Conservation (phyloP, 106 monocot species). For the Gastrodia elata region DNA sequence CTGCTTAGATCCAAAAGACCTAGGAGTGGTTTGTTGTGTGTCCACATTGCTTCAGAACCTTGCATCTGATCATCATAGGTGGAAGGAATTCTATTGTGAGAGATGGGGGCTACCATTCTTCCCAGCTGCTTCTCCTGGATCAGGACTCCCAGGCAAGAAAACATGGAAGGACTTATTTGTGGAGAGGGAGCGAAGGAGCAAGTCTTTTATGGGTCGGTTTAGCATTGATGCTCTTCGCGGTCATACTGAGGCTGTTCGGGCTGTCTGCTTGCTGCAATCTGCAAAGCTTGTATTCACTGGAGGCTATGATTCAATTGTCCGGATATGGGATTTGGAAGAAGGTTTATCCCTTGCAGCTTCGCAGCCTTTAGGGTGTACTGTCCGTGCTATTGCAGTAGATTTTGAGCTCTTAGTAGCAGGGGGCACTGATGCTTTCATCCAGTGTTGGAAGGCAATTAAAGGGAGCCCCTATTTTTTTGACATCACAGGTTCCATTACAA, state of each 20-base stretch:
- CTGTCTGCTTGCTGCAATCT: conserved; percentile 41
- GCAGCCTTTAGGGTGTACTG: conserved; percentile 58
- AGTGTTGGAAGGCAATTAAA: conserved; percentile 57
- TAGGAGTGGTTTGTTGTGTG: conserved; percentile 71
- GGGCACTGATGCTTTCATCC: conserved; percentile 62
- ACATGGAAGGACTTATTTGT: conserved; percentile 71
- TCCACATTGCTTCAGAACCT: conserved; percentile 44
- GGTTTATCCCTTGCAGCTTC: conserved; percentile 53
- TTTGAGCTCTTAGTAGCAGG: conserved; percentile 40
- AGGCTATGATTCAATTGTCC: conserved; percentile 60
- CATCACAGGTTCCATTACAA: conserved; percentile 17
- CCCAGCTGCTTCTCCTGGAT: not conserved
- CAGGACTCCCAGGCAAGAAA: conserved; percentile 8
- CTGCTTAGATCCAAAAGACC: conserved; percentile 64
- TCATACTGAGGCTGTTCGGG: conserved; percentile 63
- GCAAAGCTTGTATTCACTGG: conserved; percentile 66
- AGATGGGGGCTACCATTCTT: conserved; percentile 55
- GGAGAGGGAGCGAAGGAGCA: conserved; percentile 60
- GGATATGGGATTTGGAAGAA: conserved; percentile 80
- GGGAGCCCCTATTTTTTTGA: conserved; percentile 45
- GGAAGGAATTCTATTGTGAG: conserved; percentile 66
- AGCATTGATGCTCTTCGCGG: conserved; percentile 52
- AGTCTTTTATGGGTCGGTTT: conserved; percentile 65
- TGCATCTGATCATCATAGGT: conserved; percentile 54
- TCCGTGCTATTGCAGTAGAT: conserved; percentile 71